A percentile compares a stretch with the other conserved stretches of the same genome.
Evolutionary conservation across 495 filamentous ascomycete species (phyloP).

Genomic region (Evernia prunastri): DNA sequence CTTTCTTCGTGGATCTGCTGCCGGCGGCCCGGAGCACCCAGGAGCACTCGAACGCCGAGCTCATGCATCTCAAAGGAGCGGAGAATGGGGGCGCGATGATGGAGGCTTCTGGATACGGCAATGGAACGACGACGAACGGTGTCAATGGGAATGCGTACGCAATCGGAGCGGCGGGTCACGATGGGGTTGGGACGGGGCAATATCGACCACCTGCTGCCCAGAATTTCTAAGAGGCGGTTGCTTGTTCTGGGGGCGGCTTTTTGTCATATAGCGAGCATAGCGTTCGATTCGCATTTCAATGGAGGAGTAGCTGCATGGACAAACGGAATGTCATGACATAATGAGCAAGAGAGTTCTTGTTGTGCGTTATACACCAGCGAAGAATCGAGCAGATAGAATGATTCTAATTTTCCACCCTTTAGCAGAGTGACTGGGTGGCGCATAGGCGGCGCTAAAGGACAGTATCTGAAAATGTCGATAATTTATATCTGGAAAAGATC

Average conservation of each 20-base stretch:
- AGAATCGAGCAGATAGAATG: not conserved
- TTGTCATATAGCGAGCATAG: not conserved
- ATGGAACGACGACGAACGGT: not conserved
- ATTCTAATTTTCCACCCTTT: not conserved
- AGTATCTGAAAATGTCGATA: too few relatives aligned
- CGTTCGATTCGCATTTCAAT: not conserved
- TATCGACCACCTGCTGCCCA: conserved; percentile 5
- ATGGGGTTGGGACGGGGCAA: not conserved
- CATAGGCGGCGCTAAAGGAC: too few relatives aligned
- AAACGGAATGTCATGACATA: not conserved
- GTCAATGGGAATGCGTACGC: conserved; percentile 7
- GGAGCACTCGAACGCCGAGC: conserved; percentile 31
- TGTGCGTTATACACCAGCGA: not conserved
- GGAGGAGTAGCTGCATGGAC: not conserved
- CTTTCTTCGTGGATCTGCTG: conserved; percentile 80
- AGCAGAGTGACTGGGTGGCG: too few relatives aligned
- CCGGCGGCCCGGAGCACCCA: conserved; percentile 65
- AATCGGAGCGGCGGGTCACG: conserved; percentile 1
- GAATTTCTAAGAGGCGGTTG: not conserved
- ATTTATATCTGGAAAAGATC: not conserved
- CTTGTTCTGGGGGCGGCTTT: too few relatives aligned
- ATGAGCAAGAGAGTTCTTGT: not conserved
- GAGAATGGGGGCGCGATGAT: conserved; percentile 14
- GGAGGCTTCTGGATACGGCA: not conserved
- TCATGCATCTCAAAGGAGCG: conserved; percentile 33